These are phyloP conservation scores for Chaetomium cochliodes DNA, from an alignment of 495 filamentous ascomycete genomes.

Conservation along the genomic window DNA sequence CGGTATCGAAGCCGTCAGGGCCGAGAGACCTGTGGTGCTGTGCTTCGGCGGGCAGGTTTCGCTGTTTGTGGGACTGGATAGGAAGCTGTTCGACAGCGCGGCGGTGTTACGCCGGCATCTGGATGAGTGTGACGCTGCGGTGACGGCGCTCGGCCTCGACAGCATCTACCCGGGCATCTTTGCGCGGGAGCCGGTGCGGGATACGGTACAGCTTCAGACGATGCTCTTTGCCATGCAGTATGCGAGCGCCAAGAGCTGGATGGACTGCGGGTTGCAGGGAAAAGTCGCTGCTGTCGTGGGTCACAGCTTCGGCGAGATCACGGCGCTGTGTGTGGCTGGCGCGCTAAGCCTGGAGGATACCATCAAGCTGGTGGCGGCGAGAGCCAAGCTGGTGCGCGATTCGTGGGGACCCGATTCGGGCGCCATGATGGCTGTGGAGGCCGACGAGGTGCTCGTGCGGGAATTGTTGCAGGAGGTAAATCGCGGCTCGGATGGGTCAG, in stretches of 20 bases:
- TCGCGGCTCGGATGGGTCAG: too few species aligned
- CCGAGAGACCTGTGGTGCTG: conserved; percentile 38
- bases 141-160: conserved; percentile 31
- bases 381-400: not conserved
- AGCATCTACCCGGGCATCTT: conserved; percentile 54
- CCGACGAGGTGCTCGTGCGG: not conserved
- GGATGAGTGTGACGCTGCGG: conserved; percentile 37
- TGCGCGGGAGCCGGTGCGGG: conserved; percentile 35
- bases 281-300: not conserved
- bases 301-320: conserved; percentile 23
- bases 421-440: conserved; percentile 43
- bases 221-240: conserved; percentile 1
- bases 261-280: conserved; percentile 37
- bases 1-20: conserved; percentile 13
- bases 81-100: not conserved
- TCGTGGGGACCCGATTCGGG: conserved; percentile 43
- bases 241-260: conserved; percentile 34
- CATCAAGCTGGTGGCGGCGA: not conserved
- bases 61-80: conserved; percentile 44
- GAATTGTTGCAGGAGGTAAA: too few species aligned
- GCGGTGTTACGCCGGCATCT: conserved; percentile 37
- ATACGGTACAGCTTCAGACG: conserved; percentile 36
- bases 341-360: conserved; percentile 28
- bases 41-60: conserved; percentile 57
- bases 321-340: conserved; percentile 28